phyloP scores from a whole-genome alignment of 2,329 filamentous ascomycete genomes.

The Cytospora paraplurivora region DNA sequence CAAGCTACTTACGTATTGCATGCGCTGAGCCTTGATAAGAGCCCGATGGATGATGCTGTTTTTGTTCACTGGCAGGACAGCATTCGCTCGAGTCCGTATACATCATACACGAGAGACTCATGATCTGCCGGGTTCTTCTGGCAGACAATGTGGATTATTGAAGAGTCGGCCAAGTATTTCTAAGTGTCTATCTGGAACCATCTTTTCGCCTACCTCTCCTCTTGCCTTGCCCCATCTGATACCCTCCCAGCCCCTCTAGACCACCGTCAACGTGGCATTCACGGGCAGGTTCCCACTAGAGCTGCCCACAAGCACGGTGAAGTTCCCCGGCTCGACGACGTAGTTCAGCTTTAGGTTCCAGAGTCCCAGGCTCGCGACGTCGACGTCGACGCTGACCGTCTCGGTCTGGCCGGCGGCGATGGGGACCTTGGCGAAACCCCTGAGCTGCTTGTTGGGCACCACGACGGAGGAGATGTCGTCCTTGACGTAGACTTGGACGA shows the following conservation, averaged over 20 bases:
- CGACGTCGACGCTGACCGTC: slow-evolving; percentile 51
- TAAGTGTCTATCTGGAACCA: not conserved
- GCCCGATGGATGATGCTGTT: no score
- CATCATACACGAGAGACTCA: no score
- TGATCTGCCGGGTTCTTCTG: no score
- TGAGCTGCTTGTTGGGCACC: slow-evolving; percentile 65
- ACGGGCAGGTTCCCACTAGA: slow-evolving; percentile 58
- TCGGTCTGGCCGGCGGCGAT: slow-evolving; percentile 62
- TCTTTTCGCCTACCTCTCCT: not conserved
- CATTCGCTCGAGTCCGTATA: no score
- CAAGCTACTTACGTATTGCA: not conserved
- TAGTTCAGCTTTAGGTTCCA: slow-evolving; percentile 68
- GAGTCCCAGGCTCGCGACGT: slow-evolving; percentile 59
- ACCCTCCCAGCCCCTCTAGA: slow-evolving; percentile 26
- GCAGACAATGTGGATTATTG: no score
- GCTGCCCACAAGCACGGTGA: slow-evolving; percentile 63
- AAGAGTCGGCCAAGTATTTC: no score
- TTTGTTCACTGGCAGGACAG: no score
- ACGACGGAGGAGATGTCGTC: slow-evolving; percentile 64
- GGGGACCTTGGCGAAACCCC: slow-evolving; percentile 67
- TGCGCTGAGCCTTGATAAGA: not conserved
- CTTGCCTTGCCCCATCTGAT: not conserved
- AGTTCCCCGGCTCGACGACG: slow-evolving; percentile 72
- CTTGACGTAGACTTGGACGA: slow-evolving; percentile 69
- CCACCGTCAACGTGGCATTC: slow-evolving; percentile 59